Percentiles rank a stretch among this genome's conserved stretches.
Conservation (phyloP, 108 stramenopile genomes). For the Licmophora abbreviata region DNA sequence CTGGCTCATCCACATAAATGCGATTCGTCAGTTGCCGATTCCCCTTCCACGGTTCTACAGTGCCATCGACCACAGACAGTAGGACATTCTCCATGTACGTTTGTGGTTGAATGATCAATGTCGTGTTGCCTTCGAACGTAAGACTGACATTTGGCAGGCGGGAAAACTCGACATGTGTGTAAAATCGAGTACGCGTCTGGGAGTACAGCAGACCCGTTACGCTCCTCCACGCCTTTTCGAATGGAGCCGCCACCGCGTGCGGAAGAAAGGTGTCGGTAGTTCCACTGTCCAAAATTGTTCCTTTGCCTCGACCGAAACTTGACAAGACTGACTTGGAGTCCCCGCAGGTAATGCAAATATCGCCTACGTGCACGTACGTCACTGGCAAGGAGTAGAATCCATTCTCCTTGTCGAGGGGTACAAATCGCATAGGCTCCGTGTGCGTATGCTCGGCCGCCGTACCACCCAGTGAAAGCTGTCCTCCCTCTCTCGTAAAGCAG, state of each 20-base stretch:
- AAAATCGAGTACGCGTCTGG: conserved; percentile 22
- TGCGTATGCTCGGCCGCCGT: conserved; percentile 21
- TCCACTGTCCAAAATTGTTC: conserved; percentile 90
- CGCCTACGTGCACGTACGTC: conserved; percentile 38
- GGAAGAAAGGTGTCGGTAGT: conserved; percentile 96
- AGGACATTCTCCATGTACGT: conserved; percentile 69
- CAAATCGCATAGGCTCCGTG: conserved; percentile 44
- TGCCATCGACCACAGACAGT: conserved; percentile 16
- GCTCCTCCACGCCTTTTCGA: conserved; percentile 53
- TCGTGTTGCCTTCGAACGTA: conserved; percentile 34
- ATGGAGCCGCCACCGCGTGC: conserved; percentile 25
- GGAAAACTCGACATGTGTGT: conserved; percentile 44
- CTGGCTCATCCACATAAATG: conserved; percentile 79
- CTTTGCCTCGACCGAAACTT: conserved; percentile 75
- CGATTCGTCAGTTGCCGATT: conserved; percentile 47
- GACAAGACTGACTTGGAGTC: conserved; percentile 20
- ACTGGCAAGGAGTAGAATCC: conserved; percentile 54
- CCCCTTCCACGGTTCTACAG: conserved; percentile 33
- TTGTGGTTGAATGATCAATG: conserved; percentile 29
- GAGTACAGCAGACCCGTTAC: conserved; percentile 31
- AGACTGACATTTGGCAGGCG: conserved; percentile 44
- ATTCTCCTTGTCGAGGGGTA: conserved; percentile 32
- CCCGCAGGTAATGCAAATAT: conserved; percentile 26
- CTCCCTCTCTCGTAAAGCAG: conserved; percentile 48
- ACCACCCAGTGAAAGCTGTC: conserved; percentile 61